Conservation (phyloP, 2,329 filamentous ascomycete species). For the Geoglossum cookeanum region DNA sequence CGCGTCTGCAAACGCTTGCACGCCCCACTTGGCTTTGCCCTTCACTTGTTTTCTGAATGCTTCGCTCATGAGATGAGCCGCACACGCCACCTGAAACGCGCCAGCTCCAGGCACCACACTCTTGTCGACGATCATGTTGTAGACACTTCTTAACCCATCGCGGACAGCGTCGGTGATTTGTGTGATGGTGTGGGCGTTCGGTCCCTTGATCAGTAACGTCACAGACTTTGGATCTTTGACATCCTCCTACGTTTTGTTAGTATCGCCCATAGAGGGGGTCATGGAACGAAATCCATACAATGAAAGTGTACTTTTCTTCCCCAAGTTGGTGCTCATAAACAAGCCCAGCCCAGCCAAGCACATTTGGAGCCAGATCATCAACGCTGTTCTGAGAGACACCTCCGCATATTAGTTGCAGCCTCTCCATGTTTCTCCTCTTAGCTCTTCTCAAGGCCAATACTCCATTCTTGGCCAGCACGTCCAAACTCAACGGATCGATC, state of each 20-base stretch:
- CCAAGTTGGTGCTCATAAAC: conserved; percentile 96
- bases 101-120: conserved; percentile 88
- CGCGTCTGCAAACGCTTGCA: conserved; percentile 86
- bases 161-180: conserved; percentile 94
- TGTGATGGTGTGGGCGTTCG: conserved; percentile 87
- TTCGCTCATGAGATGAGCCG: conserved; percentile 70
- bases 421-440: conserved; percentile 98
- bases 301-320: conserved; percentile 97
- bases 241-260: conserved; percentile 41
- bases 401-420: conserved; percentile 84
- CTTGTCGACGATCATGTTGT: conserved; percentile 98
- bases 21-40: conserved; percentile 94
- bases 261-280: background rate
- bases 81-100: conserved; percentile 89
- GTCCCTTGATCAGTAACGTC: conserved; percentile 92
- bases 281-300: conserved; percentile 25
- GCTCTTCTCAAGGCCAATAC: conserved; percentile 86
- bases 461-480: conserved; percentile 93
- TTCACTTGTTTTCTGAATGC: conserved; percentile 79
- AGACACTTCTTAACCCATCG: conserved; percentile 86
- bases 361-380: conserved; percentile 71
- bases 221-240: conserved; percentile 98
- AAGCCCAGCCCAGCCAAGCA: conserved; percentile 85
- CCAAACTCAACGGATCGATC: conserved; percentile 87
- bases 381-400: conserved; percentile 89